Evolutionary conservation across 1,284 basidiomycete species (phyloP), one percentile per base, ranked within the genome.

Genomic region (Sanghuangporus sanghuang): DNA sequence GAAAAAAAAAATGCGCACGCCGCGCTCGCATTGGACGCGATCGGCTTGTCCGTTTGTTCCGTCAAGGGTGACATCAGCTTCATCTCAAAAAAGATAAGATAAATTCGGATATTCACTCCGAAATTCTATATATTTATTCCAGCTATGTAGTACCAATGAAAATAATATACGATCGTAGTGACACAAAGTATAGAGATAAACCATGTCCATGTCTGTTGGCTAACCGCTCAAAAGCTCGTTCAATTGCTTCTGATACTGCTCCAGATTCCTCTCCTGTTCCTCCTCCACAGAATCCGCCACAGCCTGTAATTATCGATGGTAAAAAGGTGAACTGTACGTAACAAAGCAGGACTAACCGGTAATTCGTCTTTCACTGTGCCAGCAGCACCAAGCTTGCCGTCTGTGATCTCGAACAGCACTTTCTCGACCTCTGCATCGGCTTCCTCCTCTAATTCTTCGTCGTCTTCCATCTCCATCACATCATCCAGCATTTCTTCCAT

Each of bases 391-490:
- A 98, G 81, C 77, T 98, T 98, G 67, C 96, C 97, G 70, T 98
- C 90, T 6, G 97, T 99, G 65, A 99, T 82, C 66, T 98, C 94
- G 70, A 90, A 98, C 46, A 99, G 75, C 2, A 99, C 93, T 74
- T 96, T 98, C 74, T 99, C 96, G 11, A 99, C 94, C 73, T 99
- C 97, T 21, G 86, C 93, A 71, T 98, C 94, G 0, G 97, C 97
- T 76, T 99, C 97, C 69, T 96, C 95, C 71, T 97, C 95, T 57
- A 99, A 75, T 69, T 96, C 96, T 66, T 96, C 95, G 60, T 97
- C 95, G 66, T 97, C 95, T 8, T 94, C 90, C 74, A 93, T 80
- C 54, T 93, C 87, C 23, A 96, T 77, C 38, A 86, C 91, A 71
- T 95, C 93, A 62, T 93, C 91, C 66, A 96, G 77, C 93, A 96